A percentile compares a stretch with the other conserved stretches of the same genome.
These are phyloP conservation scores for Anisodus tanguticus DNA, from an alignment of 257 asterid species.

Conservation along the genomic window DNA sequence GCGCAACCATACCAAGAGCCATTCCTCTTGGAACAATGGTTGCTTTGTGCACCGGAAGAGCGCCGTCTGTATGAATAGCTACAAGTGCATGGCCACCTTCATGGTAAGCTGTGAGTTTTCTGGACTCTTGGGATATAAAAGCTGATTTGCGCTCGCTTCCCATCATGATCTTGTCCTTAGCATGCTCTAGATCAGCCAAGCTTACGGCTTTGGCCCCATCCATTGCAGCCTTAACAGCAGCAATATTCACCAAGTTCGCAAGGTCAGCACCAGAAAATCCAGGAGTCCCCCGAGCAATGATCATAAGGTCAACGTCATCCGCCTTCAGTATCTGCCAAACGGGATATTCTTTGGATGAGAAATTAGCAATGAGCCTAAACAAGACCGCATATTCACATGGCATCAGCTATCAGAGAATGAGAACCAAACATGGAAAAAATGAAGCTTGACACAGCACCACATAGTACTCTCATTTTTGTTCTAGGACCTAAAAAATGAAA, in stretches of 20 bases:
- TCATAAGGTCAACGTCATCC: constrained; percentile 84
- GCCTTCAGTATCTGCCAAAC: constrained; percentile 72
- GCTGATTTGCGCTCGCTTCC: constrained; percentile 96
- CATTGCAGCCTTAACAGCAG: constrained; percentile 92
- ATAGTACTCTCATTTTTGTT: constrained; percentile 3
- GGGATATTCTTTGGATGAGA: constrained; percentile 23
- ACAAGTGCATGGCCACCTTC: constrained; percentile 96
- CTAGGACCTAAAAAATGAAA: background rate
- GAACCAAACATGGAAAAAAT: background rate
- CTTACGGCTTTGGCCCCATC: constrained; percentile 81
- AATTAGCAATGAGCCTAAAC: background rate
- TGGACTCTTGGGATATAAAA: constrained; percentile 74
- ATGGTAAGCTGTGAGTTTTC: constrained; percentile 82
- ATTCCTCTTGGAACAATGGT: constrained; percentile 89
- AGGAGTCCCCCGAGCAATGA: constrained; percentile 93
- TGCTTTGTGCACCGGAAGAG: constrained; percentile 87
- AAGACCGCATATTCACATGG: constrained; percentile 17
- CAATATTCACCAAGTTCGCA: constrained; percentile 82
- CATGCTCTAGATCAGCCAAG: constrained; percentile 81
- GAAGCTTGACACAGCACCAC: background rate
- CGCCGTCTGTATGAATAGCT: constrained; percentile 86
- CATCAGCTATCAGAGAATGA: constrained; percentile 6
- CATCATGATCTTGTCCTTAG: constrained; percentile 94
- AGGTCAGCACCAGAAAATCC: constrained; percentile 97
- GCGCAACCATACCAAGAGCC: constrained; percentile 91